phyloP scores from a whole-genome alignment of 1,139 yeast genomes.

The Yamadazyma diddensiae region DNA sequence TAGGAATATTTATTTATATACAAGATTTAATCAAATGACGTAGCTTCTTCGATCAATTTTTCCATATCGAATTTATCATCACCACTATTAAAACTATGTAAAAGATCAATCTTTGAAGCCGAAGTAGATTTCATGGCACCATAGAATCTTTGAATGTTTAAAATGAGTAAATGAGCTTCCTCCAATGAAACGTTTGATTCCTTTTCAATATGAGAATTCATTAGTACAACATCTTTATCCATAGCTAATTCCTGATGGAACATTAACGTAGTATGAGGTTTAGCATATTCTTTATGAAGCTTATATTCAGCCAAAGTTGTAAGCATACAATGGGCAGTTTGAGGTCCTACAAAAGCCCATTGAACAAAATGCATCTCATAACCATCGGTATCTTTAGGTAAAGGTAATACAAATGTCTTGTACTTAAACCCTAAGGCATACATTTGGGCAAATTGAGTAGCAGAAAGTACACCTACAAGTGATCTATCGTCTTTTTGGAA shows the following conservation, averaged over 20 bases:
- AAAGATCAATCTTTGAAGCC: constrained; percentile 50
- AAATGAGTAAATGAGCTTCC: constrained; percentile 74
- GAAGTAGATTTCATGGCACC: constrained; percentile 58
- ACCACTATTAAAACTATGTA: constrained; percentile 70
- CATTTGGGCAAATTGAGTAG: constrained; percentile 56
- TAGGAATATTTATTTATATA: constrained; percentile 4
- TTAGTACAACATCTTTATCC: constrained; percentile 65
- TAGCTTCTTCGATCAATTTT: constrained; percentile 64
- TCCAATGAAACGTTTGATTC: constrained; percentile 64
- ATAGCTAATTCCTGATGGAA: constrained; percentile 78
- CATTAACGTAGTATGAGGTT: constrained; percentile 89
- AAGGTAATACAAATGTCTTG: constrained; percentile 73
- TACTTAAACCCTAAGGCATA: constrained; percentile 66
- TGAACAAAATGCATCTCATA: constrained; percentile 90
- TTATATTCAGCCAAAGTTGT: constrained; percentile 93
- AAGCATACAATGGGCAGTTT: constrained; percentile 84
- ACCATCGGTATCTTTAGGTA: constrained; percentile 56
- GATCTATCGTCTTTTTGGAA: constrained; percentile 61
- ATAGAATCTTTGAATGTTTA: constrained; percentile 86
- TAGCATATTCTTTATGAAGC: constrained; percentile 85
- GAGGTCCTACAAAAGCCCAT: constrained; percentile 87
- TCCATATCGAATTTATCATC: constrained; percentile 63
- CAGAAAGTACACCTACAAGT: constrained; percentile 63
- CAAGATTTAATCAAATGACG: constrained; percentile 53
- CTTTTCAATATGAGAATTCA: constrained; percentile 83